A percentile compares a stretch with the other conserved stretches of the same genome.
phyloP scores from a whole-genome alignment of 2,329 filamentous ascomycete genomes.

The Cladosporium cucumerinum region DNA sequence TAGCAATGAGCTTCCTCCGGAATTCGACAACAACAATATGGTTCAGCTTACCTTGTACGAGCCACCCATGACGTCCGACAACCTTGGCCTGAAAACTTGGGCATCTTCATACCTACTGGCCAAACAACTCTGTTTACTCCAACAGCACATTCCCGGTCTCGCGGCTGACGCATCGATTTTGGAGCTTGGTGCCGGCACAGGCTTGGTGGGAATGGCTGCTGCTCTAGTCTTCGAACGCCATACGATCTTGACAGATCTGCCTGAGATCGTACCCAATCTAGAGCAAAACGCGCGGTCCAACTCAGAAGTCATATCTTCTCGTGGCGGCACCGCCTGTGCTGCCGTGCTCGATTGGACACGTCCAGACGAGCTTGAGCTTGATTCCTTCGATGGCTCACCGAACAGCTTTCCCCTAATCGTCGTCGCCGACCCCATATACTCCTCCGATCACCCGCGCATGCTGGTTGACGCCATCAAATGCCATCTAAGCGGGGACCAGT shows the following conservation, averaged over 20 bases:
- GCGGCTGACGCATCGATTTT: slow-evolving; percentile 44
- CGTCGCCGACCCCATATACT: slow-evolving; percentile 83
- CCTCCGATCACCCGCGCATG: slow-evolving; percentile 72
- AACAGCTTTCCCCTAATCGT: slow-evolving; percentile 62
- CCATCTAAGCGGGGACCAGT: slow-evolving; percentile 58
- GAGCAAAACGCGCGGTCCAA: slow-evolving; percentile 70
- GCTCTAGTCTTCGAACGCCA: slow-evolving; percentile 65
- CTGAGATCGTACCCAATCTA: slow-evolving; percentile 79
- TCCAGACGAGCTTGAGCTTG: slow-evolving; percentile 40
- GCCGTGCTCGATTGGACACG: slow-evolving; percentile 71
- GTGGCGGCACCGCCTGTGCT: slow-evolving; percentile 57
- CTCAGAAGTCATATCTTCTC: slow-evolving; percentile 49
- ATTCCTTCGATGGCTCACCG: slow-evolving; percentile 10
- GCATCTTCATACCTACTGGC: slow-evolving; percentile 84
- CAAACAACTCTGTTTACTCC: slow-evolving; percentile 56
- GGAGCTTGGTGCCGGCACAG: slow-evolving; percentile 87
- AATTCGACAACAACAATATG: neutral
- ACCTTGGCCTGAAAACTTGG: slow-evolving; percentile 93
- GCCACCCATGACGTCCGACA: slow-evolving; percentile 82
- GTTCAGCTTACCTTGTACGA: slow-evolving; percentile 67
- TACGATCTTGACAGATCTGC: slow-evolving; percentile 77
- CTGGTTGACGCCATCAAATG: slow-evolving; percentile 66
- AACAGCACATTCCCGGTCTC: slow-evolving; percentile 19
- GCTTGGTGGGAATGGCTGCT: slow-evolving; percentile 82
- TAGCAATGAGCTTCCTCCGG: neutral